These are phyloP conservation scores for Gleditsia sinensis DNA, from an alignment of 306 rosid genomes.

Conservation along the genomic window DNA sequence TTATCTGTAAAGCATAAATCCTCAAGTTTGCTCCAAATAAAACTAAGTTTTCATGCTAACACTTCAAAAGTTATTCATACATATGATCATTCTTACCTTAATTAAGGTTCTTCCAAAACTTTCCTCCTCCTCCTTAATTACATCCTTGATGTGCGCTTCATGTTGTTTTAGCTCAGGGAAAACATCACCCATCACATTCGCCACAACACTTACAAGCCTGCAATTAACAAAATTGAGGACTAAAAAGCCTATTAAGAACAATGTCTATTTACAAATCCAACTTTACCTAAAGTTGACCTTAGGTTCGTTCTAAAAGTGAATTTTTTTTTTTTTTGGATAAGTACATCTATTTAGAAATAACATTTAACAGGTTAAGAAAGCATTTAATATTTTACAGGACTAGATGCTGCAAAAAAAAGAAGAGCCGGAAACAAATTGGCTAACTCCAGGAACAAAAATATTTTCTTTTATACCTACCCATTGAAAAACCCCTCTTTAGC, in stretches of 20 bases:
- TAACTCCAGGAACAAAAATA: not conserved
- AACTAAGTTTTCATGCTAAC: constrained; percentile 17
- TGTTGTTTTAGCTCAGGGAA: constrained; percentile 84
- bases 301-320: not conserved
- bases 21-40: not conserved
- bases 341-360: constrained; percentile 2
- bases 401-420: constrained; percentile 5
- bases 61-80: not conserved
- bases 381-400: not conserved
- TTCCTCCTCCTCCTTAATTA: constrained; percentile 91
- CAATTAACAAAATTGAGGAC: constrained; percentile 28
- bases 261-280: not conserved
- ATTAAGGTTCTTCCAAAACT: constrained; percentile 92
- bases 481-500: constrained; percentile 94
- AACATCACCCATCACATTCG: constrained; percentile 68
- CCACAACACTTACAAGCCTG: constrained; percentile 82
- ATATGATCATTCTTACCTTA: constrained; percentile 58
- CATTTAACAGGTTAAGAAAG: not conserved
- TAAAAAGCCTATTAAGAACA: not conserved
- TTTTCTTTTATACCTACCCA: constrained; percentile 52
- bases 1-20: constrained; percentile 5
- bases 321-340: not conserved
- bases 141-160: constrained; percentile 62
- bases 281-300: not conserved
- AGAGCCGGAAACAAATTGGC: constrained; percentile 14